Percentiles rank a stretch among this genome's conserved stretches.
These are phyloP conservation scores for Stropharia rugosoannulata DNA, from an alignment of 768 basidiomycete genomes.

Conservation along the genomic window DNA sequence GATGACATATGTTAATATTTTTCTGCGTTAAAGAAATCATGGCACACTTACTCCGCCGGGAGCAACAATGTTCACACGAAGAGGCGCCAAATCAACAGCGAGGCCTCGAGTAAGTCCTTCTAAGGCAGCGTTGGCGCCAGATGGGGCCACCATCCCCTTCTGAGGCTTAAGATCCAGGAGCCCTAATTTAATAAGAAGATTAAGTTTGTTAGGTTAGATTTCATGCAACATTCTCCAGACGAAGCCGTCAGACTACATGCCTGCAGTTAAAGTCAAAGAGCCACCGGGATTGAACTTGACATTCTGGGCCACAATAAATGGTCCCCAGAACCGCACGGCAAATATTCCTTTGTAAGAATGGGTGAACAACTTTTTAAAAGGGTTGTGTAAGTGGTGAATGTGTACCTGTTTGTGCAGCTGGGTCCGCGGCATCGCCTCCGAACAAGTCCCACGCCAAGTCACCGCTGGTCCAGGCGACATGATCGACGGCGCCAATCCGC, in stretches of 20 bases:
- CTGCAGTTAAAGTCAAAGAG: background rate
- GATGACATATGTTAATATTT: background rate
- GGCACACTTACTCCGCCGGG: background rate
- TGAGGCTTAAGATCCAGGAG: background rate
- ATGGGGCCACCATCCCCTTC: background rate
- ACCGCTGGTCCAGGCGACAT: conserved; percentile 1
- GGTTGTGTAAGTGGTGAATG: too few species aligned
- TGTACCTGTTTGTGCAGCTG: too few species aligned
- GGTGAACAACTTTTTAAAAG: too few species aligned
- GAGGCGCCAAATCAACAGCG: conserved; percentile 7
- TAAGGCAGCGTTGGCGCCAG: background rate
- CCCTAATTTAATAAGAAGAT: background rate
- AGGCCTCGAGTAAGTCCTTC: background rate
- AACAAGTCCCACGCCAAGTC: background rate
- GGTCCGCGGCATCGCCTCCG: too few species aligned
- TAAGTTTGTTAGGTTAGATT: too few species aligned
- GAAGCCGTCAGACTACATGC: background rate
- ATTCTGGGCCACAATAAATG: background rate
- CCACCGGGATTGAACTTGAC: conserved; percentile 1
- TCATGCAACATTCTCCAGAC: too few species aligned
- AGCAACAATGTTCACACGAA: conserved; percentile 3
- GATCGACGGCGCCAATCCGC: background rate
- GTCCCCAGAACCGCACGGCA: conserved; percentile 7
- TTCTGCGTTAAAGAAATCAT: background rate
- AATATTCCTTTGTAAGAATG: background rate